These are phyloP conservation scores for Daldinia decipiens DNA, from an alignment of 495 filamentous ascomycete genomes.

Conservation along the genomic window DNA sequence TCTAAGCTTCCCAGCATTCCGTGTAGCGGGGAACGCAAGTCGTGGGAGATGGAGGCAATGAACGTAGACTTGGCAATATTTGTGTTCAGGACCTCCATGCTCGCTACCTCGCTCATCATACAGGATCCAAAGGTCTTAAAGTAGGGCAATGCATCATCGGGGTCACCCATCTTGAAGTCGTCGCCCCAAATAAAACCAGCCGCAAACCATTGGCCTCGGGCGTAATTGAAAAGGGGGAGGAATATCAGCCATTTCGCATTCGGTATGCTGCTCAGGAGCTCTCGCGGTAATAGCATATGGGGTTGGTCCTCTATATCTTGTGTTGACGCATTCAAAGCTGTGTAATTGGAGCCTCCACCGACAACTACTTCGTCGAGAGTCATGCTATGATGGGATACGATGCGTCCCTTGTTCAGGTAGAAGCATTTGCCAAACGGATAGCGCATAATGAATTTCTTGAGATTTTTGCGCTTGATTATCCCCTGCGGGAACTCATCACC, in stretches of 20 bases:
- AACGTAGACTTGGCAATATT: conserved; percentile 71
- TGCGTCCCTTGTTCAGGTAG: conserved; percentile 35
- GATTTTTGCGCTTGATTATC: conserved; percentile 30
- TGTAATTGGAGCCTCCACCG: conserved; percentile 20
- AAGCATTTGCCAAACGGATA: conserved; percentile 42
- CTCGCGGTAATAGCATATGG: conserved; percentile 32
- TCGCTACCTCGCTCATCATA: conserved; percentile 68
- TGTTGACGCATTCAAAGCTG: conserved; percentile 11
- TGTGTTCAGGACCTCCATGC: conserved; percentile 56
- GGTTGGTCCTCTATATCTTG: conserved; percentile 14
- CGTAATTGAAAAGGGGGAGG: conserved; percentile 76
- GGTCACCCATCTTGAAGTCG: conserved; percentile 53
- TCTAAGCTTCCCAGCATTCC: conserved; percentile 79
- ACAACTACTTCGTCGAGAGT: conserved; percentile 28
- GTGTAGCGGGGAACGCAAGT: conserved; percentile 80
- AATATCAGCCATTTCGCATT: conserved; percentile 66
- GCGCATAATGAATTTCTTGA: conserved; percentile 35
- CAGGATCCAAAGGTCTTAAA: conserved; percentile 67
- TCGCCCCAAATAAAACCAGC: conserved; percentile 73
- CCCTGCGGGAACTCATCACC: conserved; percentile 8
- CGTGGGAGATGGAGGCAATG: conserved; percentile 78
- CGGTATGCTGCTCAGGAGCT: conserved; percentile 53
- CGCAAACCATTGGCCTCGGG: conserved; percentile 73
- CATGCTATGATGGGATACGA: conserved; percentile 24
- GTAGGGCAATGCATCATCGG: conserved; percentile 55